Base-by-base conservation (phyloP, 176 grass and related monocot genomes). In the sorghum (Sorghum bicolor) region DNA sequence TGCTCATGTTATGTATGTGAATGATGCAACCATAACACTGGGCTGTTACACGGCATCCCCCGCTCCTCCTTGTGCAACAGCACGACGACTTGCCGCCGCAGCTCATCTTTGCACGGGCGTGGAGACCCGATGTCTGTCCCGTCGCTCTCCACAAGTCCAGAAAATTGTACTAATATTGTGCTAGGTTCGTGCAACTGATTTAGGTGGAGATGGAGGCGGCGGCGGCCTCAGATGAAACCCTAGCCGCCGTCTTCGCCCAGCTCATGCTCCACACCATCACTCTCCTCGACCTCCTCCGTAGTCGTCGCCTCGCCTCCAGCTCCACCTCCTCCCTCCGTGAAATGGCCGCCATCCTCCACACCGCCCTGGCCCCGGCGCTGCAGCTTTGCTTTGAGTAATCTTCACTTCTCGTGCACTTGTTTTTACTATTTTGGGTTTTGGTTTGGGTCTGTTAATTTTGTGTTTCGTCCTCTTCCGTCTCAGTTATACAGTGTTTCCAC, bases 241-340 rank as follows among this genome's bases (percentile, higher is more conserved):
- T 90, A 81, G 82, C 71, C 36, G 86, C 72, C 52, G 69, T 93
- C 32, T 95, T 95, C 71, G 58, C 85, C 20, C 82, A 88, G 83
- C 93, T 98, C 64, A 98, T 95, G 79, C 85, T 87, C 39, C 92
- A 91, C 93, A 95, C 87, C 20, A 43, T 95, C 77, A 28, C 87
- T 13, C 89, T 98, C 79, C 90, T 98, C 79, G 92, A 93, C 65
- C 80, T 98, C 66, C 72, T 98, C 50, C 93, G 88, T 77, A 88
- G 81, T 91, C 88, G 82, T 74, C 65, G 65, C 52, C 30, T 72
- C 63, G 88, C 73, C 11, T 64, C 89, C 67, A 63, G 85, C 47
- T 70, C 85, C 26, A 11, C 66, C 32, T 84, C 91, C 77, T 93
- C 86, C 83, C 82, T 95, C 40, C 74, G 72, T 24, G 85, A 89